phyloP scores from a whole-genome alignment of 2,329 filamentous ascomycete species.

The Cercospora canescens region DNA sequence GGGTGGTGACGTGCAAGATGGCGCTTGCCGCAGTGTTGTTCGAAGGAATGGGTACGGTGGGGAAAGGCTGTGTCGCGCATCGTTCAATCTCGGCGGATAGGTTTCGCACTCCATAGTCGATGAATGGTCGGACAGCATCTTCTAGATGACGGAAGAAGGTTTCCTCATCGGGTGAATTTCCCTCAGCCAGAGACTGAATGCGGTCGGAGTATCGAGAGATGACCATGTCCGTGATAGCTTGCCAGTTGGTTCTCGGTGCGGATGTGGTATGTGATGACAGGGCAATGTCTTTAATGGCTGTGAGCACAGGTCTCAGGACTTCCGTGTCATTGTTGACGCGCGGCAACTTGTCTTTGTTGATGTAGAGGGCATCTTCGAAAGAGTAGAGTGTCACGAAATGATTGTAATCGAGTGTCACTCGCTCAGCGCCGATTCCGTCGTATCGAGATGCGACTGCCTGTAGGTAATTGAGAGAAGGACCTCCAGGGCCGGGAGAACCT shows the following conservation, averaged over 20 bases:
- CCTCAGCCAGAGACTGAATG: slow-evolving; percentile 44
- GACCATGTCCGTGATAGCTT: slow-evolving; percentile 65
- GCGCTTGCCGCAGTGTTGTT: slow-evolving; percentile 34
- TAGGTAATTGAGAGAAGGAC: slow-evolving; percentile 35
- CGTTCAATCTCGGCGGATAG: slow-evolving; percentile 44
- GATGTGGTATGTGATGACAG: slow-evolving; percentile 28
- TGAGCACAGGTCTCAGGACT: slow-evolving; percentile 41
- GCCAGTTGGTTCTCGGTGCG: slow-evolving; percentile 59
- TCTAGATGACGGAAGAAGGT: slow-evolving; percentile 32
- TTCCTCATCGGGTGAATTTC: slow-evolving; percentile 19
- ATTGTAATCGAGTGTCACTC: slow-evolving; percentile 51
- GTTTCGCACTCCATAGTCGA: slow-evolving; percentile 39
- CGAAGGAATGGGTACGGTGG: slow-evolving; percentile 12
- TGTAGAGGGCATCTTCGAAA: slow-evolving; percentile 40
- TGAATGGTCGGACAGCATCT: slow-evolving; percentile 39
- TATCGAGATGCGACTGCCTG: slow-evolving; percentile 45
- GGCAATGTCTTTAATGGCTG: slow-evolving; percentile 49
- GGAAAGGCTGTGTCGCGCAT: slow-evolving; percentile 51
- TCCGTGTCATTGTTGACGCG: slow-evolving; percentile 41
- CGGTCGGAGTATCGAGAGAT: slow-evolving; percentile 61
- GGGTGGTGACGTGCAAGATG: slow-evolving; percentile 33
- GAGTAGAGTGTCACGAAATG: slow-evolving; percentile 51
- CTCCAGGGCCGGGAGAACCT: slow-evolving; percentile 17
- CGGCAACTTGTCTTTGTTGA: slow-evolving; percentile 35
- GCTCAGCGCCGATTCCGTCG: slow-evolving; percentile 44